Conservation (phyloP, 345 rosid genomes). For the Gossypium australe region DNA sequence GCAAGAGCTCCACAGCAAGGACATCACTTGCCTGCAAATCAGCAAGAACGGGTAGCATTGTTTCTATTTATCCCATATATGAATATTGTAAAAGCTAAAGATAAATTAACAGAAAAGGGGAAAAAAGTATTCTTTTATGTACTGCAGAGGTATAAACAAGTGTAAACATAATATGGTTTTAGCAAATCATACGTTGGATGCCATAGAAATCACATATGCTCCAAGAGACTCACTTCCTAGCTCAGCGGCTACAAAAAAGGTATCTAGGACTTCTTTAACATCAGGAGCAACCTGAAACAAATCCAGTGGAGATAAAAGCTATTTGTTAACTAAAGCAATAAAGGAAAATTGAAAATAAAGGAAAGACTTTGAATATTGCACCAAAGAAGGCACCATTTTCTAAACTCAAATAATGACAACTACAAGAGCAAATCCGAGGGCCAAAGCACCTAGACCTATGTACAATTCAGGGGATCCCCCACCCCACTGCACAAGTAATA, state of each 20-base stretch:
- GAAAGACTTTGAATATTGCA: neutral
- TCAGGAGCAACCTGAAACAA: conserved; percentile 67
- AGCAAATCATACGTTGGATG: conserved; percentile 66
- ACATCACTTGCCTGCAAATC: conserved; percentile 86
- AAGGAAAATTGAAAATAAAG: neutral
- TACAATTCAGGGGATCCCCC: neutral
- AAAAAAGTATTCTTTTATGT: neutral
- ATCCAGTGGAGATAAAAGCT: neutral
- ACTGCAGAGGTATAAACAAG: conserved; percentile 11
- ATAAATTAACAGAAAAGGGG: neutral
- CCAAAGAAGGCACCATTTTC: neutral
- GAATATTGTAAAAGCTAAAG: neutral
- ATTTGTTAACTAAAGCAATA: conserved; percentile 5
- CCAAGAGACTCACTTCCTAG: conserved; percentile 92
- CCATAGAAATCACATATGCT: conserved; percentile 98
- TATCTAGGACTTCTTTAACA: conserved; percentile 78
- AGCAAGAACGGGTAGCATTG: conserved; percentile 17
- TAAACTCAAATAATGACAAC: conserved; percentile 3
- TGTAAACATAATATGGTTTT: conserved; percentile 13
- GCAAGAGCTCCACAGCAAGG: conserved; percentile 93
- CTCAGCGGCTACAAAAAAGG: conserved; percentile 92
- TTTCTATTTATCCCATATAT: neutral
- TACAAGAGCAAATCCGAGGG: neutral
- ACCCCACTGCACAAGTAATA: neutral
- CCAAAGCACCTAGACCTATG: neutral